Evolutionary conservation across 306 rosid species (phyloP).

Genomic region (Castanea crenata): DNA sequence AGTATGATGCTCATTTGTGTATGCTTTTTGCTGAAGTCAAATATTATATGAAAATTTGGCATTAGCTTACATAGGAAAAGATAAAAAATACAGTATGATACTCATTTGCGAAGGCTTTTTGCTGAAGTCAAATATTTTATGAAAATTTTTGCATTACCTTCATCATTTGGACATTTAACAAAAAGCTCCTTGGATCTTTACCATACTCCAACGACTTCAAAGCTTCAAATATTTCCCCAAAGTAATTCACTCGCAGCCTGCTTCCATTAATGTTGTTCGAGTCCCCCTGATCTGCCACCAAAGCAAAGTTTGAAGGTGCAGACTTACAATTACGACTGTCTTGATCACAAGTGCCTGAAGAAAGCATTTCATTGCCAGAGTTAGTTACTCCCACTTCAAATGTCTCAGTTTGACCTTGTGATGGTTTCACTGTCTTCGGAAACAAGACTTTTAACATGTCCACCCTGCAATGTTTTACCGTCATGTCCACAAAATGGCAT

Average conservation of each 20-base stretch:
- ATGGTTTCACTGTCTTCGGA: constrained; percentile 18
- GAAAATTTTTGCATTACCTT: constrained; percentile 22
- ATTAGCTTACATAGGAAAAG: not conserved
- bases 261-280: not conserved
- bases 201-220: not conserved
- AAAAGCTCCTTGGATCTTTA: not conserved
- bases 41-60: not conserved
- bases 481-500: constrained; percentile 45
- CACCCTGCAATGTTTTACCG: not conserved
- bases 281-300: not conserved
- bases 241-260: not conserved
- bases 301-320: constrained; percentile 4
- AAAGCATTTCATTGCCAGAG: not conserved
- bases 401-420: not conserved
- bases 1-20: not conserved
- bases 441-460: constrained; percentile 27
- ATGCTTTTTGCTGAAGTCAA: not conserved
- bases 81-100: not conserved
- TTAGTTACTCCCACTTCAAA: not conserved
- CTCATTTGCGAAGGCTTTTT: not conserved
- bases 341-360: not conserved
- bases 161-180: not conserved
- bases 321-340: not conserved
- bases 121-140: not conserved
- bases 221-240: constrained; percentile 25